A percentile compares a stretch with the other conserved stretches of the same genome.
Evolutionary conservation across 345 rosid genomes (phyloP).

Genomic region (Murraya koenigii): DNA sequence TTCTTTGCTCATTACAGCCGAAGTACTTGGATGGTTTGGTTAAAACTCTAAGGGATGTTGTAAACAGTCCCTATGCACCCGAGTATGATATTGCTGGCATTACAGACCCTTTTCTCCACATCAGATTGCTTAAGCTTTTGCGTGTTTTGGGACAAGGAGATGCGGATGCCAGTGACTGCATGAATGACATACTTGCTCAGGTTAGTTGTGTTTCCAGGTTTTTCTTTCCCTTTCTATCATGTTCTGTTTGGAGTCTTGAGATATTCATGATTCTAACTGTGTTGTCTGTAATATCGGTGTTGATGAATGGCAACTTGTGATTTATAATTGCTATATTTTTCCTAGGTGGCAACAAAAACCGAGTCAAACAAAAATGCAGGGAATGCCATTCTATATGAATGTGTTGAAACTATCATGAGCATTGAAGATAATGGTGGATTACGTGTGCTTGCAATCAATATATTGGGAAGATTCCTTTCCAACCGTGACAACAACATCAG

Average conservation of each 20-base stretch:
- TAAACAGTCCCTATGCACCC: constrained; percentile 92
- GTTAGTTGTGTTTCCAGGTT: constrained; percentile 37
- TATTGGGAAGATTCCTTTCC: constrained; percentile 95
- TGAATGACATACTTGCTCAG: constrained; percentile 99
- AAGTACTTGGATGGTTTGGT: constrained; percentile 91
- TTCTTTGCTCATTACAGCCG: constrained; percentile 39
- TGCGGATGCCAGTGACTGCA: constrained; percentile 86
- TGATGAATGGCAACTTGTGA: neutral
- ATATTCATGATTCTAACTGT: neutral
- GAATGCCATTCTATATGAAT: constrained; percentile 94
- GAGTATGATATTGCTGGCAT: constrained; percentile 99
- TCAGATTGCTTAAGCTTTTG: constrained; percentile 87
- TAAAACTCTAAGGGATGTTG: constrained; percentile 77
- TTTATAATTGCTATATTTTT: constrained; percentile 17
- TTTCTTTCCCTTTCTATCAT: neutral
- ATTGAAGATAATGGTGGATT: constrained; percentile 93
- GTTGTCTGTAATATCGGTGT: neutral
- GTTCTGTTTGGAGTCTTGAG: neutral
- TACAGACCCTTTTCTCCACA: constrained; percentile 96
- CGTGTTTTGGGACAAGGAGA: constrained; percentile 94
- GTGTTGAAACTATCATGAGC: constrained; percentile 98
- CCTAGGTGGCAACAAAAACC: constrained; percentile 97
- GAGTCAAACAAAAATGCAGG: constrained; percentile 99
- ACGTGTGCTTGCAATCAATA: constrained; percentile 98
- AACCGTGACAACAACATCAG: constrained; percentile 99